A percentile compares a stretch with the other conserved stretches of the same genome.
These are phyloP conservation scores for Litsea cubeba DNA, from an alignment of 164 flowering plant genomes.

Conservation along the genomic window DNA sequence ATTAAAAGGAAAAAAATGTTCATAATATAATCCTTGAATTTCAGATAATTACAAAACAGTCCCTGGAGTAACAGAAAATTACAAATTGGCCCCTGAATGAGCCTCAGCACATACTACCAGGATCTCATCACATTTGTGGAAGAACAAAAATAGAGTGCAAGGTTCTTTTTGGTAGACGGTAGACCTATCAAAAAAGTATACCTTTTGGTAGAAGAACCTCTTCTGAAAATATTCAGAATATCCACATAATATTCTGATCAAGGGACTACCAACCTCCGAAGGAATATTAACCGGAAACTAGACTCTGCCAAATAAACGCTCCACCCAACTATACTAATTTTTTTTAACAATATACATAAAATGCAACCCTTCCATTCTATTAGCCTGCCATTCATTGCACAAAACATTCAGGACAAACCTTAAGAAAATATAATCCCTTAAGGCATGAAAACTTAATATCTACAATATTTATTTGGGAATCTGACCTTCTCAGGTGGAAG, in stretches of 20 bases:
- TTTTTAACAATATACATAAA: background rate
- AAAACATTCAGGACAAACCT: background rate
- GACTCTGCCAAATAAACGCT: background rate
- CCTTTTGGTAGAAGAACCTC: background rate
- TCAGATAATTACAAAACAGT: too few relatives aligned
- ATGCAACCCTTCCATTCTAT: background rate
- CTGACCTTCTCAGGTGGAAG: constrained; percentile 88
- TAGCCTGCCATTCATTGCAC: background rate
- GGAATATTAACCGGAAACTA: background rate
- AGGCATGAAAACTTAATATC: background rate
- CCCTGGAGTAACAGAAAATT: too few relatives aligned
- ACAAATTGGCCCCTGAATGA: too few relatives aligned
- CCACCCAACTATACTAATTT: background rate
- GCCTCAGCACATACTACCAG: background rate
- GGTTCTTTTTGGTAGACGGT: too few relatives aligned
- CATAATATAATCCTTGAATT: too few relatives aligned
- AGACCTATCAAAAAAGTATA: too few relatives aligned
- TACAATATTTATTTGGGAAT: constrained; percentile 5
- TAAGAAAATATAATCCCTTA: background rate
- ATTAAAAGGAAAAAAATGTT: too few relatives aligned
- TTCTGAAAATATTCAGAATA: background rate
- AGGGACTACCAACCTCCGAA: background rate
- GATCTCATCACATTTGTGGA: background rate
- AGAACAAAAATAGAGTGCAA: background rate
- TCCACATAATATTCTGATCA: background rate